phyloP scores from a whole-genome alignment of 1,139 yeast species.

The Pichia sp. region DNA sequence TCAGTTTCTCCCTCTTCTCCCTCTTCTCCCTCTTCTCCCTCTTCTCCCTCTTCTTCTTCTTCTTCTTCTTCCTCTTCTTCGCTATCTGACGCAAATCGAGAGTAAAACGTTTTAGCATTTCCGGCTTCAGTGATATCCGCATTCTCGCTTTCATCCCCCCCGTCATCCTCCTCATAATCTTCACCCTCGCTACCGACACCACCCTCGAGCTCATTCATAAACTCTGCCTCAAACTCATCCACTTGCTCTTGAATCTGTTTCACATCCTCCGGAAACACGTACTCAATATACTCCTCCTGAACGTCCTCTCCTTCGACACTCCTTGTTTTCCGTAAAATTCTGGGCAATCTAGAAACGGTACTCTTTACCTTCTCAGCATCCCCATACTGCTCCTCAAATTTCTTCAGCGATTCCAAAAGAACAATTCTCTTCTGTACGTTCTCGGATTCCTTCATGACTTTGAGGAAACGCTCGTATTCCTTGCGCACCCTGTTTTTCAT shows the following conservation, averaged over 20 bases:
- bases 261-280: constrained; percentile 63
- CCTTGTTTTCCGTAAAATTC: constrained; percentile 45
- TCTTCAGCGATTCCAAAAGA: constrained; percentile 59
- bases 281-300: constrained; percentile 57
- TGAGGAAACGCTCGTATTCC: constrained; percentile 54
- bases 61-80: constrained; percentile 7
- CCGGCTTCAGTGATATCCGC: background rate
- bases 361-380: constrained; percentile 33
- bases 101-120: constrained; percentile 22
- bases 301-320: constrained; percentile 37
- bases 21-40: constrained; percentile 1
- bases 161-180: constrained; percentile 23
- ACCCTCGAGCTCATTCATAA: constrained; percentile 55
- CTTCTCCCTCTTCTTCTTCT: constrained; percentile 5
- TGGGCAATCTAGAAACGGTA: constrained; percentile 53
- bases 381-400: constrained; percentile 68
- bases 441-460: constrained; percentile 35
- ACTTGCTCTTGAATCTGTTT: constrained; percentile 28
- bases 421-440: constrained; percentile 42
- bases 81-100: constrained; percentile 23
- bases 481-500: constrained; percentile 50
- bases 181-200: constrained; percentile 46
- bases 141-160: constrained; percentile 35
- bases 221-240: constrained; percentile 22
- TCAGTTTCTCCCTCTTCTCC: background rate